Conservation (phyloP, 305 asterid genomes). For the Euphrasia arctica region DNA sequence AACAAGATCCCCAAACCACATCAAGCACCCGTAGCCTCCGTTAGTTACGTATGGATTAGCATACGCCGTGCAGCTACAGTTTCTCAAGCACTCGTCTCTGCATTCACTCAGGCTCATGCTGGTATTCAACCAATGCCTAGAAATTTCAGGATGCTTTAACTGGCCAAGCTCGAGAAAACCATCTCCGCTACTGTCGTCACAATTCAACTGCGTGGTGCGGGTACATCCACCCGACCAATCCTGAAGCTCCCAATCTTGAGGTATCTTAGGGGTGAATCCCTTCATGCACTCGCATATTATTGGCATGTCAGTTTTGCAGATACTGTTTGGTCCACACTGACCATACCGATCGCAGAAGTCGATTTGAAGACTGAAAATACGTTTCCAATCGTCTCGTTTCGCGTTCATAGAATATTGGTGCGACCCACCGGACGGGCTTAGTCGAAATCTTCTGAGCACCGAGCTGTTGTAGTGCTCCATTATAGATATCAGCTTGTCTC, state of each 20-base stretch:
- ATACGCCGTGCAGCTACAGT: slow-evolving; percentile 43
- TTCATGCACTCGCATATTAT: slow-evolving; percentile 34
- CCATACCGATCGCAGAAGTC: slow-evolving; percentile 38
- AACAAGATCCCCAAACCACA: slow-evolving; percentile 46
- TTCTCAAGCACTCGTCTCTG: slow-evolving; percentile 33
- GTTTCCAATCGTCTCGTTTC: slow-evolving; percentile 27
- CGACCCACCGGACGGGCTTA: slow-evolving; percentile 26
- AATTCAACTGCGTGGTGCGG: slow-evolving; percentile 30
- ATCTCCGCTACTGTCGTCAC: slow-evolving; percentile 25
- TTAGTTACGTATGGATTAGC: slow-evolving; percentile 31
- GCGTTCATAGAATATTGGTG: slow-evolving; percentile 21
- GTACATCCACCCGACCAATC: slow-evolving; percentile 44
- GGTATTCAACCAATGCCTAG: slow-evolving; percentile 20
- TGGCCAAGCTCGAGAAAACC: slow-evolving; percentile 27
- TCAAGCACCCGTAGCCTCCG: slow-evolving; percentile 39
- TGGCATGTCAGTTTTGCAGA: slow-evolving; percentile 28
- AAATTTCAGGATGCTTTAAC: slow-evolving; percentile 33
- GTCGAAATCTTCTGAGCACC: slow-evolving; percentile 9
- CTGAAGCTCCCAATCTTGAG: slow-evolving; percentile 31
- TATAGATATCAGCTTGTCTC: slow-evolving; percentile 16
- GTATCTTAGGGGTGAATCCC: slow-evolving; percentile 32
- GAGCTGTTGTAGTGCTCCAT: not conserved
- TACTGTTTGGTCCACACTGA: slow-evolving; percentile 35
- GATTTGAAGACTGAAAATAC: not conserved
- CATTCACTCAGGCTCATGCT: slow-evolving; percentile 36